A percentile compares a stretch with the other conserved stretches of the same genome.
phyloP scores from a whole-genome alignment of 2,329 filamentous ascomycete species.

The Trichoderma atrobrunneum region DNA sequence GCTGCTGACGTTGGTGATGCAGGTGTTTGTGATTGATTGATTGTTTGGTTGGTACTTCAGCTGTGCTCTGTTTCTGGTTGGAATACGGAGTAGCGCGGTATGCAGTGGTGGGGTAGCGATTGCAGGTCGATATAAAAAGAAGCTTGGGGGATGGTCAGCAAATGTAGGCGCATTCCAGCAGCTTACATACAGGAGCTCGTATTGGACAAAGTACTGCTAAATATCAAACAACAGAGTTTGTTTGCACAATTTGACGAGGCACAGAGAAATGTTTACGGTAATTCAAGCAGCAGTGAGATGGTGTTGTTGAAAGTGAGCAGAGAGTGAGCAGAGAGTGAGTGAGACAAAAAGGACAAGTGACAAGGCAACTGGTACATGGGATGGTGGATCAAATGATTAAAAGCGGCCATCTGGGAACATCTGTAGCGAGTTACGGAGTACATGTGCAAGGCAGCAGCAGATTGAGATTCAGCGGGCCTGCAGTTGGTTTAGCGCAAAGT shows the following conservation, averaged over 20 bases:
- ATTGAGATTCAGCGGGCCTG: background rate
- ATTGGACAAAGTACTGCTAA: background rate
- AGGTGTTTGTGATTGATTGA: background rate
- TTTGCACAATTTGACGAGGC: background rate
- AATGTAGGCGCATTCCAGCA: background rate
- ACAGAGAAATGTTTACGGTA: background rate
- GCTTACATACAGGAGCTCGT: background rate
- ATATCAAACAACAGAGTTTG: background rate
- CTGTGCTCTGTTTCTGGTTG: background rate
- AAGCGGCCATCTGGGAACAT: background rate
- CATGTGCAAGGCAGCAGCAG: background rate
- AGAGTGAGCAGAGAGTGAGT: background rate
- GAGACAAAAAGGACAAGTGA: background rate
- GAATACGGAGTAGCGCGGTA: background rate
- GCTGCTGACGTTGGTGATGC: background rate
- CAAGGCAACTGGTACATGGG: background rate
- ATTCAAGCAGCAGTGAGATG: background rate
- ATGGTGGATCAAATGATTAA: background rate
- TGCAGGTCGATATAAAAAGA: background rate
- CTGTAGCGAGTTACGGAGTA: background rate
- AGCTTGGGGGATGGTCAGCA: background rate
- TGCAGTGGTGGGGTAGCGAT: constrained; percentile 11
- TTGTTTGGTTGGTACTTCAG: background rate
- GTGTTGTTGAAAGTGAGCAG: background rate
- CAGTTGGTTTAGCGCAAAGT: background rate